Conservation (phyloP, 1,284 basidiomycete genomes). For the Naganishia sp. region DNA sequence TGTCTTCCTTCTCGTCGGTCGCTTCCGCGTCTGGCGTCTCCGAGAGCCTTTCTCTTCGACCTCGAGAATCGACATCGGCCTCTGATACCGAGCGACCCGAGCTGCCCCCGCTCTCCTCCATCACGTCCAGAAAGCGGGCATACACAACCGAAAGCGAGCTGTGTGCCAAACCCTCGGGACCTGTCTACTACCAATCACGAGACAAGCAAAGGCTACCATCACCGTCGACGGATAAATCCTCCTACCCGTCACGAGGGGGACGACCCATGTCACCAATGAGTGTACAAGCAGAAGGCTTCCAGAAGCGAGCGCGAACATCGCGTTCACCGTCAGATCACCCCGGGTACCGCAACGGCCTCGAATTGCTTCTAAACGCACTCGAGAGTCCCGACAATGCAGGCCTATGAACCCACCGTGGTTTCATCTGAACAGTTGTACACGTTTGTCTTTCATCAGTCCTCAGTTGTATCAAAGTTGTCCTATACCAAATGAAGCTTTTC, state of each 20-base stretch:
- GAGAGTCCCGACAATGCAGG: conserved; percentile 16
- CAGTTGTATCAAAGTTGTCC: conserved; percentile 2
- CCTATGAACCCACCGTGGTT: background rate
- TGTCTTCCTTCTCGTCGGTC: conserved; percentile 12
- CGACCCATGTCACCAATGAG: background rate
- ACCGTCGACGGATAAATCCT: background rate
- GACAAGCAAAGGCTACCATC: conserved; percentile 20
- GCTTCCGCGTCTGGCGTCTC: conserved; percentile 13
- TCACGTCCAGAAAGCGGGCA: conserved; percentile 19
- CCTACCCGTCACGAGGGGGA: background rate
- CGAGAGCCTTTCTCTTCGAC: conserved; percentile 8
- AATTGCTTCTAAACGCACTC: conserved; percentile 31
- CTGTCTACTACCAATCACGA: conserved; percentile 23
- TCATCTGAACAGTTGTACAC: background rate
- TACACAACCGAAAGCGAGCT: conserved; percentile 3
- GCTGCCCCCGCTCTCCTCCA: background rate
- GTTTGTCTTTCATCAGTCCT: background rate
- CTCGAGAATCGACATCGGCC: conserved; percentile 7
- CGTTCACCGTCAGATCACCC: background rate
- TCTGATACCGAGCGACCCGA: conserved; percentile 9
- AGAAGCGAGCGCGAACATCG: background rate
- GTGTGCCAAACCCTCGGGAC: background rate
- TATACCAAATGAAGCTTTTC: background rate
- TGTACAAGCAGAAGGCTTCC: background rate
- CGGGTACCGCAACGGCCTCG: conserved; percentile 26